A percentile compares a stretch with the other conserved stretches of the same genome.
Evolutionary conservation across 2,329 filamentous ascomycete species (phyloP).

Genomic region (Tothia fuscella): DNA sequence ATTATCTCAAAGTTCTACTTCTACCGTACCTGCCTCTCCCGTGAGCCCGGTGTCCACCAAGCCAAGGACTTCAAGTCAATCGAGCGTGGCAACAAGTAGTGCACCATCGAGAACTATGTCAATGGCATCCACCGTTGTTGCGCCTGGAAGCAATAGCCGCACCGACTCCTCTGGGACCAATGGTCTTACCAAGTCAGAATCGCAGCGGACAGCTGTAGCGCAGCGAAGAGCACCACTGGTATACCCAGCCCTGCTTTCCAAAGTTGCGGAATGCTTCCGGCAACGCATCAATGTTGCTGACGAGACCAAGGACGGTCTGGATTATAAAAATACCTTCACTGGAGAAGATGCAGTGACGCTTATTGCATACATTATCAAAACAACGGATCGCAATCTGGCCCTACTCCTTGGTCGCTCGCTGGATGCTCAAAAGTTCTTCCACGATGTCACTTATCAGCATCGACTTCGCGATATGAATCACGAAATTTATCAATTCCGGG

Average conservation of each 20-base stretch:
- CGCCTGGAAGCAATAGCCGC: conserved; percentile 43
- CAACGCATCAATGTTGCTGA: conserved; percentile 79
- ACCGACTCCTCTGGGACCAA: conserved; percentile 43
- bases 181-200: conserved; percentile 28
- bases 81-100: conserved; percentile 21
- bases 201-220: conserved; percentile 32
- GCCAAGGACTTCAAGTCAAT: conserved; percentile 3
- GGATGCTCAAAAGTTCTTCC: conserved; percentile 97
- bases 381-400: conserved; percentile 87
- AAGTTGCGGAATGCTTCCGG: conserved; percentile 83
- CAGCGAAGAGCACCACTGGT: conserved; percentile 67
- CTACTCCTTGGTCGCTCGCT: conserved; percentile 80
- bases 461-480: conserved; percentile 83
- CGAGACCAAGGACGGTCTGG: conserved; percentile 88
- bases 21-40: conserved; percentile 16
- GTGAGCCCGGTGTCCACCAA: conserved; percentile 14
- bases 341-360: conserved; percentile 92
- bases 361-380: conserved; percentile 92
- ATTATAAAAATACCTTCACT: conserved; percentile 95
- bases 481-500: conserved; percentile 94
- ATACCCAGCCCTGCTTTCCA: conserved; percentile 87
- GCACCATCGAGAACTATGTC: conserved; percentile 67
- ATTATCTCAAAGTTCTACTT: conserved; percentile 13
- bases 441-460: conserved; percentile 97
- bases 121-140: conserved; percentile 70